Percentiles rank a stretch among this genome's conserved stretches.
Evolutionary conservation across 202 grass and related monocot species (phyloP).

Genomic region (Zizania palustris): DNA sequence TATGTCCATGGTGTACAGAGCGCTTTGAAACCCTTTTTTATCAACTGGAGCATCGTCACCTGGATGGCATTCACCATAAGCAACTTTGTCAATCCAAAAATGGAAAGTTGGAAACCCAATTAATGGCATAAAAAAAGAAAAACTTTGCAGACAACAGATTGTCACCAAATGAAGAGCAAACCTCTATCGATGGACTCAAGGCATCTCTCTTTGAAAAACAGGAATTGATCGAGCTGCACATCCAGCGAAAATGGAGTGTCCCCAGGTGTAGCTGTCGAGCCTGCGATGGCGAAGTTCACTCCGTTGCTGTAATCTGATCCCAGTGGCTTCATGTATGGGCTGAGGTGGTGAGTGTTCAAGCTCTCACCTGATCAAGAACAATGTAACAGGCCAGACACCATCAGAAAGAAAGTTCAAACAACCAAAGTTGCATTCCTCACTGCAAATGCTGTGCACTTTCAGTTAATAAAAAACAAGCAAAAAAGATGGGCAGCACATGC

Average conservation of each 20-base stretch:
- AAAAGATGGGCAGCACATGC: background rate
- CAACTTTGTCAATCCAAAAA: background rate
- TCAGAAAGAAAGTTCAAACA: conserved; percentile 1
- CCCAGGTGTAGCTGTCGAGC: conserved; percentile 60
- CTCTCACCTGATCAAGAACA: conserved; percentile 62
- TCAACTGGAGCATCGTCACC: conserved; percentile 45
- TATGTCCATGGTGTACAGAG: conserved; percentile 80
- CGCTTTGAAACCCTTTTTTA: conserved; percentile 50
- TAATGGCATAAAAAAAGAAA: background rate
- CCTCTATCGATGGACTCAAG: conserved; percentile 61
- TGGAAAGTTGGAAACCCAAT: background rate
- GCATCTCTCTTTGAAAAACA: conserved; percentile 72
- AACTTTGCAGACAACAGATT: background rate
- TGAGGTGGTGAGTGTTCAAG: conserved; percentile 68
- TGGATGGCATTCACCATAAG: conserved; percentile 16
- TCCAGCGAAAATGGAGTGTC: conserved; percentile 61
- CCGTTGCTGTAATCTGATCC: conserved; percentile 82
- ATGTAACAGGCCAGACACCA: background rate
- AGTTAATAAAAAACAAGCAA: background rate
- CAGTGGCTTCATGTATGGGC: conserved; percentile 87
- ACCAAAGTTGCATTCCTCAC: background rate
- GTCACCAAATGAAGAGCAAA: background rate
- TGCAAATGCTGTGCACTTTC: background rate
- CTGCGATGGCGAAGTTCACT: conserved; percentile 78
- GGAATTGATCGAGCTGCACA: conserved; percentile 80